Evolutionary conservation across 768 basidiomycete genomes (phyloP).

Genomic region (Collybiopsis confluens): DNA sequence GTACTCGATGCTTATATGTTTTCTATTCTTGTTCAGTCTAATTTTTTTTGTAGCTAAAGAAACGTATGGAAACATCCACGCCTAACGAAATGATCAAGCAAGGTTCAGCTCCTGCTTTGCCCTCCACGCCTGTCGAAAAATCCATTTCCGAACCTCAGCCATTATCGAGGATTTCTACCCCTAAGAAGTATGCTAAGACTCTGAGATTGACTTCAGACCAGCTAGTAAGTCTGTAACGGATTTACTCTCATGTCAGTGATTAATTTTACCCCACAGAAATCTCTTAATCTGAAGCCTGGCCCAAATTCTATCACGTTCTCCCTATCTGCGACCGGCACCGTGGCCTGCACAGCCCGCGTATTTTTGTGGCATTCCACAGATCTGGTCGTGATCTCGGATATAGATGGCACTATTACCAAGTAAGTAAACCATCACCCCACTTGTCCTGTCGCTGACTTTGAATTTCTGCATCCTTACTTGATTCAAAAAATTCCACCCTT

Average conservation of each 20-base stretch:
- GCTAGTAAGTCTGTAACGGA: slow-evolving; percentile 58
- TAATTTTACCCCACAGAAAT: slow-evolving; percentile 52
- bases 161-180: slow-evolving; percentile 5
- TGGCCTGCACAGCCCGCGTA: slow-evolving; percentile 87
- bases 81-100: neutral
- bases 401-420: slow-evolving; percentile 99
- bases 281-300: slow-evolving; percentile 77
- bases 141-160: slow-evolving; percentile 19
- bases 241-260: neutral
- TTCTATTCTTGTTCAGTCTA: neutral
- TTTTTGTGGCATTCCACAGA: slow-evolving; percentile 96
- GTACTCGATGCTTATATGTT: neutral
- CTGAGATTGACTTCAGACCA: slow-evolving; percentile 92
- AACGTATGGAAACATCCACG: neutral
- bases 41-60: neutral
- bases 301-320: slow-evolving; percentile 93
- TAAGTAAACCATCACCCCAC: slow-evolving; percentile 28
- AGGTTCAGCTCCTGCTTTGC: slow-evolving; percentile 38
- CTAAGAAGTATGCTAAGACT: slow-evolving; percentile 82
- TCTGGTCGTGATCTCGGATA: slow-evolving; percentile 89
- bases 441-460: neutral
- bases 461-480: too few relatives aligned
- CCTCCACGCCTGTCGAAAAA: slow-evolving; percentile 41
- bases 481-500: too few relatives aligned
- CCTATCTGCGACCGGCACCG: slow-evolving; percentile 73